These are phyloP conservation scores for Leccinellum albellum DNA, from an alignment of 768 basidiomycete species.

Conservation along the genomic window DNA sequence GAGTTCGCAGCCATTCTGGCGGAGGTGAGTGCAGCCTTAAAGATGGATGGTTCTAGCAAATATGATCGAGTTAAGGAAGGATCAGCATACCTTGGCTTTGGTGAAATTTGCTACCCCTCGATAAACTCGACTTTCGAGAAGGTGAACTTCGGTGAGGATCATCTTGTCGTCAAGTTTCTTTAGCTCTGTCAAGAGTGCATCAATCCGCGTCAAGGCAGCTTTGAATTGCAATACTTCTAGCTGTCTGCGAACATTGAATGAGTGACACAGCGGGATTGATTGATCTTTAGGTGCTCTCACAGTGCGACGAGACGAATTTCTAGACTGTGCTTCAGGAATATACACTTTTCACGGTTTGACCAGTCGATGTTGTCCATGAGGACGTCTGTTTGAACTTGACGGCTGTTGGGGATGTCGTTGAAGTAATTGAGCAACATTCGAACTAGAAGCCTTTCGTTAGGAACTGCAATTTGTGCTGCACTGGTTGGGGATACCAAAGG, in stretches of 20 bases:
- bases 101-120: slow-evolving; percentile 85
- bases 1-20: slow-evolving; percentile 92
- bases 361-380: slow-evolving; percentile 88
- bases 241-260: slow-evolving; percentile 43
- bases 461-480: neutral
- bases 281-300: slow-evolving; percentile 33
- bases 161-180: slow-evolving; percentile 96
- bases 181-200: slow-evolving; percentile 84
- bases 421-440: slow-evolving; percentile 93
- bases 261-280: neutral
- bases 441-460: slow-evolving; percentile 45
- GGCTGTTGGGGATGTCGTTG: slow-evolving; percentile 68
- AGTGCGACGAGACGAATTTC: slow-evolving; percentile 84
- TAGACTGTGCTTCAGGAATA: slow-evolving; percentile 92
- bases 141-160: slow-evolving; percentile 94
- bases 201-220: slow-evolving; percentile 76
- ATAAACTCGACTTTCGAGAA: slow-evolving; percentile 89
- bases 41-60: neutral
- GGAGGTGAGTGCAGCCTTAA: slow-evolving; percentile 80
- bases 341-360: slow-evolving; percentile 88
- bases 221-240: slow-evolving; percentile 76
- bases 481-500: too few species aligned
- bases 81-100: slow-evolving; percentile 71
- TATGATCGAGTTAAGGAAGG: neutral
- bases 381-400: slow-evolving; percentile 76